Percentiles rank a stretch among this genome's conserved stretches.
Conservation (phyloP, 305 asterid genomes). For the Caryopteris hybrid region DNA sequence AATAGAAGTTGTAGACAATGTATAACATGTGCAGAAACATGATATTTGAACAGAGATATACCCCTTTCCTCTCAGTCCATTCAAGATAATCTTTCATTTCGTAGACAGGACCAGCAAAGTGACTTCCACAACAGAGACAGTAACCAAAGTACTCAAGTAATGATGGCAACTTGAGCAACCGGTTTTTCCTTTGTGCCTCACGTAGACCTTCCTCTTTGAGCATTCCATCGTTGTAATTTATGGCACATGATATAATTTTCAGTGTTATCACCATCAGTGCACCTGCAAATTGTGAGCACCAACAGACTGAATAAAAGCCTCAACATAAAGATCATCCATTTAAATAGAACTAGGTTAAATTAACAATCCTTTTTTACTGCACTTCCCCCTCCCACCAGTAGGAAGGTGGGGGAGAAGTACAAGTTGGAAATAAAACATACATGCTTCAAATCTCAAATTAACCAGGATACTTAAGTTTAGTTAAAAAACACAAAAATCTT, state of each 20-base stretch:
- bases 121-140: slow-evolving; percentile 96
- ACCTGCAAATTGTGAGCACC: slow-evolving; percentile 40
- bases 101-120: slow-evolving; percentile 97
- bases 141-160: slow-evolving; percentile 75
- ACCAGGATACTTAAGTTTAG: not conserved
- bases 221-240: slow-evolving; percentile 88
- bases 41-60: slow-evolving; percentile 25
- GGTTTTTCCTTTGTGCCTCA: slow-evolving; percentile 76
- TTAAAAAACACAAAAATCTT: not conserved
- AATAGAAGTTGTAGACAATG: not conserved
- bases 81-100: slow-evolving; percentile 96
- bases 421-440: no score
- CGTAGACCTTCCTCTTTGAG: slow-evolving; percentile 80
- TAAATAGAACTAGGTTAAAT: not conserved
- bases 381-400: no score
- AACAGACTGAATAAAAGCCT: slow-evolving; percentile 8
- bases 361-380: no score
- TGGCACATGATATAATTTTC: slow-evolving; percentile 79
- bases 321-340: not conserved
- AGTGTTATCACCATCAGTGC: slow-evolving; percentile 96
- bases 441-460: no score
- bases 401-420: no score
- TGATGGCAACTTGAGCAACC: slow-evolving; percentile 76
- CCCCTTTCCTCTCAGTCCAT: slow-evolving; percentile 96
- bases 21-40: not conserved